A percentile compares a stretch with the other conserved stretches of the same genome.
Evolutionary conservation across 164 flowering plant species (phyloP).

Genomic region (Stephania japonica): DNA sequence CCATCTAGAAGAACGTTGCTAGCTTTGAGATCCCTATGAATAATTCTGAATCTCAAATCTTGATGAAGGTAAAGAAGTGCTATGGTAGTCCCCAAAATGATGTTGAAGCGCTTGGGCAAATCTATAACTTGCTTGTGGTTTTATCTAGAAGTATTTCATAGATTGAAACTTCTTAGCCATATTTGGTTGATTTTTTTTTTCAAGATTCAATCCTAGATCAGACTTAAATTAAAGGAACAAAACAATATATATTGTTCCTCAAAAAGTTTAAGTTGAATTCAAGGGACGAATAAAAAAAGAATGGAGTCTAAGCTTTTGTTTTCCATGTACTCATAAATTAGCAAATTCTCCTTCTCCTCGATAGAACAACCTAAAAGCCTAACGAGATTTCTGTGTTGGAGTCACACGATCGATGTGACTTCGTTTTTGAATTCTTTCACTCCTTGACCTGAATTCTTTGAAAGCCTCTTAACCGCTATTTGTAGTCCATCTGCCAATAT

Average conservation of each 20-base stretch:
- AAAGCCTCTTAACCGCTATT: conserved; percentile 31
- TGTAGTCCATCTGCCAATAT: conserved; percentile 11
- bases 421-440: conserved; percentile 33
- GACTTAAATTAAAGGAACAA: neutral
- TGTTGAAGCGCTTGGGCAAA: conserved; percentile 16
- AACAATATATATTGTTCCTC: neutral
- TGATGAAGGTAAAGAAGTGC: conserved; percentile 19
- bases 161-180: neutral
- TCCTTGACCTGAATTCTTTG: conserved; percentile 33
- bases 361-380: conserved; percentile 38
- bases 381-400: conserved; percentile 50
- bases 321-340: conserved; percentile 44
- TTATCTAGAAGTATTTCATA: conserved; percentile 17
- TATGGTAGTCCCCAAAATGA: conserved; percentile 13
- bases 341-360: conserved; percentile 29
- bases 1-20: conserved; percentile 14
- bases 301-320: conserved; percentile 38
- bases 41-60: conserved; percentile 17
- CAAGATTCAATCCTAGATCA: neutral
- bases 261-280: neutral
- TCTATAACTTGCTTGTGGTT: conserved; percentile 1
- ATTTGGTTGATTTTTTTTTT: neutral
- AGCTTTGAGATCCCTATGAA: conserved; percentile 19
- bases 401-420: conserved; percentile 26
- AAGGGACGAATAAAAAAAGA: conserved; percentile 13